Evolutionary conservation across 768 basidiomycete species (phyloP).

Genomic region (Xerocomellus dryophilus): DNA sequence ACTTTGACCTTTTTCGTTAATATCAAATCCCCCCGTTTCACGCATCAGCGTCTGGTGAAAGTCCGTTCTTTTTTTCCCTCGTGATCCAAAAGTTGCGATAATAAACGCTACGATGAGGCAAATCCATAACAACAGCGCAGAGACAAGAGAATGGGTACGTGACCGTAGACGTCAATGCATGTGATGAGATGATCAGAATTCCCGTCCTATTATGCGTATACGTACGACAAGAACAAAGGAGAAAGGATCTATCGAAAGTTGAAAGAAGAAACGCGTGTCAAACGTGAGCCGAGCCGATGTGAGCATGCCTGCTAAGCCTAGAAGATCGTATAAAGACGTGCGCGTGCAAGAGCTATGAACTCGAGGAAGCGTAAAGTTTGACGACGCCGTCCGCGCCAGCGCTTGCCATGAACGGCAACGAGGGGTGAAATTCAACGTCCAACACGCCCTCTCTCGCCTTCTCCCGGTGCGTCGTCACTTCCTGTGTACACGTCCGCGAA

Average conservation of each 20-base stretch:
- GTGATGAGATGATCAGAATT: conserved; percentile 20
- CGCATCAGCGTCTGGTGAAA: too few relatives aligned
- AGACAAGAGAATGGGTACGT: background rate
- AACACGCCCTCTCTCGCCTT: conserved; percentile 91
- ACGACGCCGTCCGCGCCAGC: conserved; percentile 96
- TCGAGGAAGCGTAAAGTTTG: conserved; percentile 86
- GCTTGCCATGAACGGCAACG: conserved; percentile 84
- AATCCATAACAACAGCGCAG: background rate
- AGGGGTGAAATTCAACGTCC: conserved; percentile 80
- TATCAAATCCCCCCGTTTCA: background rate
- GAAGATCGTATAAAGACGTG: conserved; percentile 3
- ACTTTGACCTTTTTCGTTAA: background rate
- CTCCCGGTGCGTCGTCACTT: conserved; percentile 83
- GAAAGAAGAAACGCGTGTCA: conserved; percentile 1
- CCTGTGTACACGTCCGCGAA: conserved; percentile 79
- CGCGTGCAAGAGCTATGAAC: conserved; percentile 45
- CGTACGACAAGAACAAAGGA: conserved; percentile 16
- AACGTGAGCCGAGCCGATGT: conserved; percentile 11
- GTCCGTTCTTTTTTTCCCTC: background rate
- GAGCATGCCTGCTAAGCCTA: conserved; percentile 9
- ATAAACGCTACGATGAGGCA: background rate
- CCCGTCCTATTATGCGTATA: conserved; percentile 28
- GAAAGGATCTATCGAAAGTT: conserved; percentile 8
- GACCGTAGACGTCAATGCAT: conserved; percentile 6
- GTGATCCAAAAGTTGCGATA: background rate